Evolutionary conservation across 2,329 filamentous ascomycete species (phyloP).

Genomic region (Fusarium palustre): DNA sequence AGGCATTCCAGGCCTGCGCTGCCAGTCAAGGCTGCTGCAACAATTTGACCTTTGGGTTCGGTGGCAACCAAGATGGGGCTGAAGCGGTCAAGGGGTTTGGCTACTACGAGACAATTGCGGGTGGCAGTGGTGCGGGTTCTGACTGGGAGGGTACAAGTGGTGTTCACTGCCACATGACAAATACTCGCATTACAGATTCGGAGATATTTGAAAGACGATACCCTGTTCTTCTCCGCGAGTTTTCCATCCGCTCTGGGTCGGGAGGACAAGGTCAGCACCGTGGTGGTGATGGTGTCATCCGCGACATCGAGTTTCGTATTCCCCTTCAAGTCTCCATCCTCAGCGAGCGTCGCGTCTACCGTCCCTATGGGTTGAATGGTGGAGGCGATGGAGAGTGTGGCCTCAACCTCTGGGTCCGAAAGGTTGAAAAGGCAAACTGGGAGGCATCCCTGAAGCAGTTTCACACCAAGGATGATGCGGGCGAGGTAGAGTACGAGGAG

Average conservation of each 20-base stretch:
- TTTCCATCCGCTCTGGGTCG: slow-evolving; percentile 71
- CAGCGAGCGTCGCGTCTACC: slow-evolving; percentile 80
- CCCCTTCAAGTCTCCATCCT: slow-evolving; percentile 82
- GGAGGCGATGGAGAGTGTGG: slow-evolving; percentile 83
- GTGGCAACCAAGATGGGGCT: slow-evolving; percentile 55
- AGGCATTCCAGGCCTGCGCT: slow-evolving; percentile 82
- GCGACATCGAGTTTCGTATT: slow-evolving; percentile 84
- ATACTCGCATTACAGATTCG: slow-evolving; percentile 76
- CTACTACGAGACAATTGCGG: slow-evolving; percentile 71
- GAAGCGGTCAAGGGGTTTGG: slow-evolving; percentile 57
- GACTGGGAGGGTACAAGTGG: slow-evolving; percentile 58
- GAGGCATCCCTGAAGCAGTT: slow-evolving; percentile 58
- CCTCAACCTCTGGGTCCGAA: slow-evolving; percentile 87
- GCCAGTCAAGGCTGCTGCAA: slow-evolving; percentile 85
- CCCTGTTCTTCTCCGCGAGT: slow-evolving; percentile 78
- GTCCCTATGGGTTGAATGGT: slow-evolving; percentile 78
- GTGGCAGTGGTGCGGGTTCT: slow-evolving; percentile 77
- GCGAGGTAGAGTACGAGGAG: slow-evolving; percentile 64
- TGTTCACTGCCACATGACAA: slow-evolving; percentile 72
- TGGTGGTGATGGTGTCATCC: slow-evolving; percentile 79
- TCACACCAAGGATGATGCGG: slow-evolving; percentile 50
- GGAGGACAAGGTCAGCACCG: slow-evolving; percentile 73
- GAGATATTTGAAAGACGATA: slow-evolving; percentile 66
- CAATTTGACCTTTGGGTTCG: slow-evolving; percentile 86
- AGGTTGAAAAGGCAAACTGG: slow-evolving; percentile 69